These are phyloP conservation scores for Agaricus blazei DNA, from an alignment of 768 basidiomycete genomes.

Conservation along the genomic window DNA sequence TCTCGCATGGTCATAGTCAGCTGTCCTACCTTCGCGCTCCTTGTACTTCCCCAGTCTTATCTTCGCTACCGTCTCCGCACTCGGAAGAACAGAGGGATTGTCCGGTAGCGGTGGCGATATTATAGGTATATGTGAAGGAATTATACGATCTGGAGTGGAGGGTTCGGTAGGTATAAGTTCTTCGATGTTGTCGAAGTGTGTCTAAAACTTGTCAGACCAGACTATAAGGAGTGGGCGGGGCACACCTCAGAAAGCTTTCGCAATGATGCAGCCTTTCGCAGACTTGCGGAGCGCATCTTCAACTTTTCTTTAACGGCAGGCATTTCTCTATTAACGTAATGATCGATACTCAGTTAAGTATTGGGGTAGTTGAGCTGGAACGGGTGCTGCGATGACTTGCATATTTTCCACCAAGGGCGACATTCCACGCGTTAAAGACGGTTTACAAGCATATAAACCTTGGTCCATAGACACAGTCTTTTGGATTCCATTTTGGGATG, in stretches of 20 bases:
- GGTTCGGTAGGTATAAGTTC: conserved; percentile 8
- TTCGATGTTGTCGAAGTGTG: neutral
- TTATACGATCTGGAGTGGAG: neutral
- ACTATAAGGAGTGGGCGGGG: too few relatives aligned
- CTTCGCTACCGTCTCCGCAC: conserved; percentile 38
- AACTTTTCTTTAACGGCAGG: neutral
- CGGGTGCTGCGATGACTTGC: neutral
- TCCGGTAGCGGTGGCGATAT: conserved; percentile 47
- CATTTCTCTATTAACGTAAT: neutral
- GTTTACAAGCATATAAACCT: neutral
- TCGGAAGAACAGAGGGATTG: conserved; percentile 26
- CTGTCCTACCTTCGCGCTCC: conserved; percentile 35
- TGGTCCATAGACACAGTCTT: neutral
- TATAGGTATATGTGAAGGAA: conserved; percentile 33
- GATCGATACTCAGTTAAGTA: too few relatives aligned
- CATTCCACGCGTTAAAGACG: neutral
- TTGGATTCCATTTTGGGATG: neutral
- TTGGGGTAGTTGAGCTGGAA: neutral
- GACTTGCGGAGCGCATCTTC: neutral
- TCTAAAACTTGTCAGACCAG: neutral
- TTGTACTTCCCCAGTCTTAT: conserved; percentile 34
- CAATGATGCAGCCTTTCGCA: neutral
- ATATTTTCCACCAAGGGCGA: neutral
- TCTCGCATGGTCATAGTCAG: conserved; percentile 9
- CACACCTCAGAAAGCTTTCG: neutral